These are phyloP conservation scores for Coix lacrymajobi DNA, from an alignment of 176 grass and related monocot species.

Conservation along the genomic window DNA sequence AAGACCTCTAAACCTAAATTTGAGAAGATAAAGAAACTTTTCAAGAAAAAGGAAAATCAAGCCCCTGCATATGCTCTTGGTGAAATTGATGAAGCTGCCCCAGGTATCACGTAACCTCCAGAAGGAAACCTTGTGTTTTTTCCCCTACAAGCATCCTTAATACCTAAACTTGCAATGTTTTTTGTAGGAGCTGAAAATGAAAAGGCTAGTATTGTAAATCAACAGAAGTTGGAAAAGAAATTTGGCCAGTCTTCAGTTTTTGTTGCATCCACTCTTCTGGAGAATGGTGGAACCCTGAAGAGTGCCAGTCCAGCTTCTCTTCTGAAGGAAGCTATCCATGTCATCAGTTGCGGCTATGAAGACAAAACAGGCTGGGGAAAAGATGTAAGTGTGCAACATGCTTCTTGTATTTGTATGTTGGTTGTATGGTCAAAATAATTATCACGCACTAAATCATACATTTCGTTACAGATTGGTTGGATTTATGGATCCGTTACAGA, in stretches of 20 bases:
- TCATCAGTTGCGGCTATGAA: slow-evolving; percentile 71
- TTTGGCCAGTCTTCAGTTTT: slow-evolving; percentile 79
- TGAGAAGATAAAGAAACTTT: slow-evolving; percentile 59
- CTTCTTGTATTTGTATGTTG: not conserved
- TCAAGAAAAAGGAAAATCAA: slow-evolving; percentile 49
- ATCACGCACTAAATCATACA: not conserved
- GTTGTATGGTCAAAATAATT: not conserved
- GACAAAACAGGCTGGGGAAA: slow-evolving; percentile 78
- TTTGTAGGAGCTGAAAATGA: slow-evolving; percentile 40
- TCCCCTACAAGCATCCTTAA: not conserved
- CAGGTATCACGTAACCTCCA: slow-evolving; percentile 32
- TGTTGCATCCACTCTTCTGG: slow-evolving; percentile 64
- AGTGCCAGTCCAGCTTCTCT: slow-evolving; percentile 59
- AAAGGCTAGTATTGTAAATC: slow-evolving; percentile 38
- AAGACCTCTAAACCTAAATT: slow-evolving; percentile 48
- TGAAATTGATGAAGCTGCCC: slow-evolving; percentile 44
- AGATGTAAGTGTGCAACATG: slow-evolving; percentile 34
- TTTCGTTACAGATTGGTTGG: slow-evolving; percentile 53
- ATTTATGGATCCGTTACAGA: slow-evolving; percentile 67
- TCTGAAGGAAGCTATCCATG: slow-evolving; percentile 73
- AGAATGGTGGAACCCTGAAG: slow-evolving; percentile 60
- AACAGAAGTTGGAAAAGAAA: slow-evolving; percentile 70
- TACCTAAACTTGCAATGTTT: not conserved
- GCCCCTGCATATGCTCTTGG: slow-evolving; percentile 65
- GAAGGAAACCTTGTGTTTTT: not conserved